Conservation (phyloP, 176 grass and related monocot species). For the Triticum urartu region DNA sequence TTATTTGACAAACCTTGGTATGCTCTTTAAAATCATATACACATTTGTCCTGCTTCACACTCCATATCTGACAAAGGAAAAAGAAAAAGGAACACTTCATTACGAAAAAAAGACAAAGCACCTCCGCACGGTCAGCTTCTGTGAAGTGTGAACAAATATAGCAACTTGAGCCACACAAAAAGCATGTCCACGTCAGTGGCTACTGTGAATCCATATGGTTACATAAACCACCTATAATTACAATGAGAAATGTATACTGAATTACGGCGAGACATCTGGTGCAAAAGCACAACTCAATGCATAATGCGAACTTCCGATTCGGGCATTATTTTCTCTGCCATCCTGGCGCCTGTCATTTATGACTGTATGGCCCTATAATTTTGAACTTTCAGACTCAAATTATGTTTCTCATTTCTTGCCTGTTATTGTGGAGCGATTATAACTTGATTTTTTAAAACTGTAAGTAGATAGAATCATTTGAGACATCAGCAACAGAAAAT, state of each 20-base stretch:
- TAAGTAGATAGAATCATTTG: background rate
- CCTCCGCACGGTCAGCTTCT: background rate
- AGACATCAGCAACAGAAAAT: background rate
- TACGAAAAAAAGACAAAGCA: background rate
- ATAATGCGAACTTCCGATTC: background rate
- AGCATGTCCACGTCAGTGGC: background rate
- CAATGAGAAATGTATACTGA: background rate
- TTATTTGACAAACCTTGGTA: slow-evolving; percentile 59
- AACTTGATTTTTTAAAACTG: background rate
- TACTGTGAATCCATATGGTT: background rate
- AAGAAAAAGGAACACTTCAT: background rate
- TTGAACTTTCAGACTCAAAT: background rate
- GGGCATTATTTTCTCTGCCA: background rate
- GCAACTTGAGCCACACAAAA: background rate
- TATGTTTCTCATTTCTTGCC: background rate
- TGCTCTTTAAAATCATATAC: slow-evolving; percentile 92
- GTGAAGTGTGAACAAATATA: background rate
- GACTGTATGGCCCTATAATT: background rate
- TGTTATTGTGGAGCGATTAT: background rate
- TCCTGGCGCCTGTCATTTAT: background rate
- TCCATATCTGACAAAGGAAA: slow-evolving; percentile 82
- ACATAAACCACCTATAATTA: background rate
- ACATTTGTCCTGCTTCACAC: slow-evolving; percentile 91
- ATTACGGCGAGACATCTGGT: background rate
- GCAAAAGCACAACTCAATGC: background rate